Evolutionary conservation across 768 basidiomycete species (phyloP), one percentile per base, ranked within the genome.

Genomic region (Lactarius sanguifluus): DNA sequence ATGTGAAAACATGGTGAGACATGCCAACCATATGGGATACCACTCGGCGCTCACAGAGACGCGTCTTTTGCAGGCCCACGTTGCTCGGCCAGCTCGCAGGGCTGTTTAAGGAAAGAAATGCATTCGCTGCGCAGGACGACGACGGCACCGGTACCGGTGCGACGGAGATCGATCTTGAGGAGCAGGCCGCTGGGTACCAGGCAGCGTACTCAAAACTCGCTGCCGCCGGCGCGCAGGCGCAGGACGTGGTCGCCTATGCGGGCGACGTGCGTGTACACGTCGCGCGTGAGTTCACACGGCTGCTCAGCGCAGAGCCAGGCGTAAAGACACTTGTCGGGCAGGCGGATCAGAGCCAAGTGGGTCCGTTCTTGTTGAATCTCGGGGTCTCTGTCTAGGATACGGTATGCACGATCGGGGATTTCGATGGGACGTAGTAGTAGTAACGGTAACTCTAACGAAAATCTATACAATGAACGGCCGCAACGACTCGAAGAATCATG

Each of bases 141-240:
- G 75, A 81, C 9, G 78, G 85, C 55, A 79, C 80, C 0, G 85
- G 85, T 50, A 79, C 80, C 0, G 85, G 85, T 0, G 73, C 92
- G 41, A 91, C 91, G 1, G 86, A 85, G 61, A 86, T 97, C 56
- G 96, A 98, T 74, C 88, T 87, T 67, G 96, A 98, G 73, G 96
- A 98, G 73, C 90, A 92, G 74, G 83, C 84, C 2, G 89, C 90
- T 7, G 92, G 94, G 1, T 98, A 98, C 77, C 97, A 98, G 73
- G 92, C 94, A 0, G 91, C 94, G 5, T 98, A 96, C 79, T 94
- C 94, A 60, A 85, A 90, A 41, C 83, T 98, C 20, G 96, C 94
- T 0, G 92, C 96, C 1, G 88, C 89, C 1, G 90, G 92, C 70
- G 77, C 76, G 1, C 75, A 75, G 0, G 79, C 81, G 50, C 76